These are phyloP conservation scores for Rhododendron simsii DNA, from an alignment of 148 eudicot species.

Conservation along the genomic window DNA sequence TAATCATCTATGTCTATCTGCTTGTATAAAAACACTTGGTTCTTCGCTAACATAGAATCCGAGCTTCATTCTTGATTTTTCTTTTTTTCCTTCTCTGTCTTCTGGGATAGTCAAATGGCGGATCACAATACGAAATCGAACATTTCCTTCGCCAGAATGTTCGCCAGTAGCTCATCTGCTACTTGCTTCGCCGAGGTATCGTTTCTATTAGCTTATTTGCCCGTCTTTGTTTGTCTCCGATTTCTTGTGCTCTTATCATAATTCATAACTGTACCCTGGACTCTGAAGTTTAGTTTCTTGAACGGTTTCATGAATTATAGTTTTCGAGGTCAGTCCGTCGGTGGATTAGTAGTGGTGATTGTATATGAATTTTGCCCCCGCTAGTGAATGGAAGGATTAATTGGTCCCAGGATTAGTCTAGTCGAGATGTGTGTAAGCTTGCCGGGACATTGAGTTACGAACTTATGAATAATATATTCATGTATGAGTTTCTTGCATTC, in stretches of 20 bases:
- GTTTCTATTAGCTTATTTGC: neutral
- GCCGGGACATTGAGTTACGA: too few relatives aligned
- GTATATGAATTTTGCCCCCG: neutral
- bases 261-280: neutral
- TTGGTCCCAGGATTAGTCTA: too few relatives aligned
- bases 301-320: neutral
- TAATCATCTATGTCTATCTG: too few relatives aligned
- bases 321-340: neutral
- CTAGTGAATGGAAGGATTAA: neutral
- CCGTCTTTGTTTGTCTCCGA: too few relatives aligned
- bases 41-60: neutral
- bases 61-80: neutral
- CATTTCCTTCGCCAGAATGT: conserved; percentile 66
- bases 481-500: too few relatives aligned
- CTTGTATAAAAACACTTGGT: neutral
- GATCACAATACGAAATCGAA: conserved; percentile 37
- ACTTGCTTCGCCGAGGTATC: conserved; percentile 92
- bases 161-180: conserved; percentile 84
- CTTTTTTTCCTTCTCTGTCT: neutral
- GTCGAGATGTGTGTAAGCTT: too few relatives aligned
- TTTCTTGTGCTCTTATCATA: neutral
- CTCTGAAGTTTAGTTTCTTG: neutral
- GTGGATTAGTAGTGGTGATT: neutral
- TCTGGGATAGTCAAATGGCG: neutral
- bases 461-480: too few relatives aligned